Percentiles rank a stretch among this genome's conserved stretches.
phyloP scores from a whole-genome alignment of 116 monocot genomes.

The Zostera marina region DNA sequence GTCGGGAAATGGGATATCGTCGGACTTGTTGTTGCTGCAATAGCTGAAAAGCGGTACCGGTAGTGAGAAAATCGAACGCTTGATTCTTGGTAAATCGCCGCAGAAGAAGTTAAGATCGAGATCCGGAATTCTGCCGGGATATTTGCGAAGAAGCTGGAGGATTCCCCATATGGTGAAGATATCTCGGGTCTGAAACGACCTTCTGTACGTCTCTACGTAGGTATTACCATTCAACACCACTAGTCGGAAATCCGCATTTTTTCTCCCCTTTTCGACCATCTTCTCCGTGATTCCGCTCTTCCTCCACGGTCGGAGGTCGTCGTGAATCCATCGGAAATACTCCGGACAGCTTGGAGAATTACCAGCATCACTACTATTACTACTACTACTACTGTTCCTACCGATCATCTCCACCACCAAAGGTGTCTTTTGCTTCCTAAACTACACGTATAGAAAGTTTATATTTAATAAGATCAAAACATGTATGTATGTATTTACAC shows the following conservation, averaged over 20 bases:
- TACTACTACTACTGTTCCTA: too few species aligned
- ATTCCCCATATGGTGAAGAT: slow-evolving; percentile 63
- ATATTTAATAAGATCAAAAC: too few species aligned
- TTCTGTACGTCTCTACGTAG: slow-evolving; percentile 29
- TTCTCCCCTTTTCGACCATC: slow-evolving; percentile 20
- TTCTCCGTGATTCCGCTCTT: slow-evolving; percentile 32
- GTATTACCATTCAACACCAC: slow-evolving; percentile 23
- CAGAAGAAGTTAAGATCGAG: slow-evolving; percentile 59
- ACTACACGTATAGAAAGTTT: too few species aligned
- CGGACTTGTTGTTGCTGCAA: slow-evolving; percentile 30
- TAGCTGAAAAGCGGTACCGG: slow-evolving; percentile 48
- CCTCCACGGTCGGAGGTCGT: slow-evolving; percentile 42
- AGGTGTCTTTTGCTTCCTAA: too few species aligned
- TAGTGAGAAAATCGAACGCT: too few species aligned
- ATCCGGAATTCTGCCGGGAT: slow-evolving; percentile 51
- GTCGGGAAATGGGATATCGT: slow-evolving; percentile 54
- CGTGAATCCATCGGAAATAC: slow-evolving; percentile 57
- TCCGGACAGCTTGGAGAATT: slow-evolving; percentile 27
- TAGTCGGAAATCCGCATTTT: slow-evolving; percentile 29
- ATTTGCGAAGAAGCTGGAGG: slow-evolving; percentile 34
- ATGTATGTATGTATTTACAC: too few species aligned
- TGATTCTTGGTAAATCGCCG: slow-evolving; percentile 30
- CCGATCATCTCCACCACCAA: too few species aligned
- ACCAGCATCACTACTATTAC: too few species aligned
- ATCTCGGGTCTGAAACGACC: slow-evolving; percentile 29